A percentile compares a stretch with the other conserved stretches of the same genome.
Conservation (phyloP, 2,329 filamentous ascomycete genomes). For the Clonostachys chloroleuca region DNA sequence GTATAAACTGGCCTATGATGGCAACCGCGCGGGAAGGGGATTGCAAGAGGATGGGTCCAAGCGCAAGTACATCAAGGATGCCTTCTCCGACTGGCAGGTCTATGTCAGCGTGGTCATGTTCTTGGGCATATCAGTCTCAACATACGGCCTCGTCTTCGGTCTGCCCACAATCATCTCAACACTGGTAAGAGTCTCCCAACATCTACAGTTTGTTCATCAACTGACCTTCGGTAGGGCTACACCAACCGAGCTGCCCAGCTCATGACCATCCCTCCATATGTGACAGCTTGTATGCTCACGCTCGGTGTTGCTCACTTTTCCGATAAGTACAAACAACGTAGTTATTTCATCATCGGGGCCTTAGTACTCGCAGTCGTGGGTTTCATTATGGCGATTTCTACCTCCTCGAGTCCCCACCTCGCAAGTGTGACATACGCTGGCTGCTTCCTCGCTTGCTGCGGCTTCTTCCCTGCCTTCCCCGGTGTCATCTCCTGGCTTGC, state of each 20-base stretch:
- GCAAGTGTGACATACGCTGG: conserved; percentile 3
- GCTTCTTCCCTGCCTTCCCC: conserved; percentile 5
- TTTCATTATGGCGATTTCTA: conserved; percentile 1
- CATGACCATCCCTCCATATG: conserved; percentile 60
- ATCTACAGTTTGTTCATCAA: conserved; percentile 32
- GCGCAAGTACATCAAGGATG: conserved; percentile 3
- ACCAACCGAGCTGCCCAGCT: conserved; percentile 53
- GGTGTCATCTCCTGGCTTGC: conserved; percentile 5
- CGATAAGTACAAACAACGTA: conserved; percentile 4
- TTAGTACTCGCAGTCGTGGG: conserved; percentile 1
- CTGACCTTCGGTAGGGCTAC: conserved; percentile 37
- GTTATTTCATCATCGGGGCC: conserved; percentile 3
- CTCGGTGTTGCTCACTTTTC: conserved; percentile 4
- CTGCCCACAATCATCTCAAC: conserved; percentile 4
- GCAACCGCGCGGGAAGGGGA: conserved; percentile 3
- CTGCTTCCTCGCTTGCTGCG: conserved; percentile 5
- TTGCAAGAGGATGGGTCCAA: conserved; percentile 1
- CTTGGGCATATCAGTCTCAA: conserved; percentile 4
- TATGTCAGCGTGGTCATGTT: conserved; percentile 4
- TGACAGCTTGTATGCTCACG: conserved; percentile 3
- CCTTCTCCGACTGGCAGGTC: conserved; percentile 5
- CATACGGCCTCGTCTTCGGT: conserved; percentile 5
- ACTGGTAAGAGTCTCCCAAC: conserved; percentile 1
- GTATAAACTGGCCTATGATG: conserved; percentile 7
- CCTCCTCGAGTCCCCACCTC: not conserved